Conservation (phyloP, 108 stramenopile genomes). For the Chaetoceros muelleri region DNA sequence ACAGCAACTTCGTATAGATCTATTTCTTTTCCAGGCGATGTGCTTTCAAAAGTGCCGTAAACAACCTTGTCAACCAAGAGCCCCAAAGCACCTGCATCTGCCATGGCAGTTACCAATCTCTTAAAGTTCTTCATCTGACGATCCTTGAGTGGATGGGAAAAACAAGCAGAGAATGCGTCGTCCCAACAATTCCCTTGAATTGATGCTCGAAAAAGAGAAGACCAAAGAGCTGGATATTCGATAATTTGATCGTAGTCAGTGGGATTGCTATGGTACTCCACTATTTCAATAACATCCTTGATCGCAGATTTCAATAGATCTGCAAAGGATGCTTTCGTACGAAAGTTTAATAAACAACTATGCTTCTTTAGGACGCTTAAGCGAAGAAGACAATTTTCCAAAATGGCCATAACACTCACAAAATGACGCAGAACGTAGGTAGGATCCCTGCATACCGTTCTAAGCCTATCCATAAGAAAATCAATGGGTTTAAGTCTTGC, state of each 20-base stretch:
- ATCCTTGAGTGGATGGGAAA: slow-evolving; percentile 32
- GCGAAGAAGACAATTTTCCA: too few relatives aligned
- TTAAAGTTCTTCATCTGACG: slow-evolving; percentile 25
- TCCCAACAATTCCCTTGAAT: slow-evolving; percentile 47
- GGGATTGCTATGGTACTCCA: slow-evolving; percentile 15
- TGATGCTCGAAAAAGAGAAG: slow-evolving; percentile 42
- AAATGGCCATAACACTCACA: too few relatives aligned
- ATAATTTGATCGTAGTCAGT: slow-evolving; percentile 21
- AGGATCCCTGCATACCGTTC: too few relatives aligned
- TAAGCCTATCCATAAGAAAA: too few relatives aligned
- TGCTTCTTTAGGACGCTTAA: too few relatives aligned
- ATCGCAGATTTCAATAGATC: background rate
- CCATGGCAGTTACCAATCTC: slow-evolving; percentile 64
- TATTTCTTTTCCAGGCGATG: slow-evolving; percentile 7
- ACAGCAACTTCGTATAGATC: slow-evolving; percentile 67
- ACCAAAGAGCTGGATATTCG: slow-evolving; percentile 45
- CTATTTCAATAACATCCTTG: background rate
- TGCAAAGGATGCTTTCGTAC: too few relatives aligned
- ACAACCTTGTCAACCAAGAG: slow-evolving; percentile 46
- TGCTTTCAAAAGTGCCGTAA: slow-evolving; percentile 17
- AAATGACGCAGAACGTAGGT: too few relatives aligned
- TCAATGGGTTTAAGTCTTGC: too few relatives aligned
- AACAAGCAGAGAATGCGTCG: slow-evolving; percentile 44
- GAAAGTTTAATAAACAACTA: too few relatives aligned
- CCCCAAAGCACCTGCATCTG: slow-evolving; percentile 50